A percentile compares a stretch with the other conserved stretches of the same genome.
phyloP scores from a whole-genome alignment of 148 eudicot species.

The Drosera capensis region DNA sequence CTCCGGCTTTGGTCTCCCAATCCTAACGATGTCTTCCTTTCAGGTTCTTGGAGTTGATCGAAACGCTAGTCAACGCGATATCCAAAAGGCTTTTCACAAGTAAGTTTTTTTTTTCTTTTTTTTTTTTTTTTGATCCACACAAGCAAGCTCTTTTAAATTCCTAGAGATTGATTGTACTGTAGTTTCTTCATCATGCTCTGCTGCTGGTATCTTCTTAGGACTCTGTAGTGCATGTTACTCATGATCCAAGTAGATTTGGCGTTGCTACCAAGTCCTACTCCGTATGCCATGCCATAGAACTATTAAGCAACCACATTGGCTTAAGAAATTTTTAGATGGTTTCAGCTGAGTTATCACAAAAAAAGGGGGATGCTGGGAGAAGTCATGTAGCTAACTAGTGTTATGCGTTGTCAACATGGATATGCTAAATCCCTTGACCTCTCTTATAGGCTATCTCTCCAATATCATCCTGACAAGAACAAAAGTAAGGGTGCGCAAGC shows the following conservation, averaged over 20 bases:
- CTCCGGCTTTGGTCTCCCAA: not conserved
- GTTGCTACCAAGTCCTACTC: too few species aligned
- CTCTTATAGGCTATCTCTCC: slow-evolving; percentile 61
- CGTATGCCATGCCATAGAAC: too few species aligned
- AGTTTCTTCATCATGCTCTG: not conserved
- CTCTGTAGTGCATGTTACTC: not conserved
- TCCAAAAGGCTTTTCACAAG: slow-evolving; percentile 97
- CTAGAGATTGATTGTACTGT: too few species aligned
- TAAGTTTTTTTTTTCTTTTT: slow-evolving; percentile 17
- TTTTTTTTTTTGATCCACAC: not conserved
- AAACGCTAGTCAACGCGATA: slow-evolving; percentile 73
- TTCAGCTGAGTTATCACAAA: too few species aligned
- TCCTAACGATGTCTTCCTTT: not conserved
- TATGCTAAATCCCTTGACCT: not conserved
- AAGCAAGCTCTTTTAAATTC: too few species aligned
- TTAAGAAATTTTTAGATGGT: too few species aligned
- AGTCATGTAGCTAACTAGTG: too few species aligned
- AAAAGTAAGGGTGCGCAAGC: slow-evolving; percentile 81
- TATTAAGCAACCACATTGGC: too few species aligned
- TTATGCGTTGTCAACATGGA: too few species aligned
- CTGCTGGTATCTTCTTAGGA: not conserved
- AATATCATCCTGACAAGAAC: slow-evolving; percentile 97
- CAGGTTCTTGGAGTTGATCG: slow-evolving; percentile 89
- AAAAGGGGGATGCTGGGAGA: too few species aligned
- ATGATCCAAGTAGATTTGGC: not conserved